Percentiles rank a stretch among this genome's conserved stretches.
phyloP scores from a whole-genome alignment of 179 eudicot genomes.

The Spergularia azorica region DNA sequence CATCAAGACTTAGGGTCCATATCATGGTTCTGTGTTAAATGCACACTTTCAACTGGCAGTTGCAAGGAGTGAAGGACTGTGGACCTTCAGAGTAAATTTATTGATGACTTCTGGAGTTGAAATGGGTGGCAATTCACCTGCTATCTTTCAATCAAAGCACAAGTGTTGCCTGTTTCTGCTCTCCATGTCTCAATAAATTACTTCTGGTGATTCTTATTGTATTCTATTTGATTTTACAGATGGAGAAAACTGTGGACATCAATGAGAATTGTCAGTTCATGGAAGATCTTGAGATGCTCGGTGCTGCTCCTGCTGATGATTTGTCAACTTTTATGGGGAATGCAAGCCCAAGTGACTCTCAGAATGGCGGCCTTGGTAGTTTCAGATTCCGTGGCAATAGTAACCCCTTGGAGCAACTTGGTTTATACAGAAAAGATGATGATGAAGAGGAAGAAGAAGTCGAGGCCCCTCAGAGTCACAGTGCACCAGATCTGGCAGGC shows the following conservation, averaged over 20 bases:
- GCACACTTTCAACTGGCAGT: neutral
- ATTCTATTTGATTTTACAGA: conserved; percentile 42
- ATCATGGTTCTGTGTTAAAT: neutral
- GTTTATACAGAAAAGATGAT: conserved; percentile 44
- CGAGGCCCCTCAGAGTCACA: conserved; percentile 30
- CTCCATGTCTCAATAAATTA: neutral
- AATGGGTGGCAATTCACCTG: too few relatives aligned
- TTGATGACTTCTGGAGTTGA: too few relatives aligned
- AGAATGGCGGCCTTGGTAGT: conserved; percentile 43
- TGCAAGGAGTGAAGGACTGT: too few relatives aligned
- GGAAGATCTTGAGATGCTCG: conserved; percentile 80
- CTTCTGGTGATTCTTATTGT: neutral
- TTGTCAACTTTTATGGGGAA: conserved; percentile 34
- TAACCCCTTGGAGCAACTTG: conserved; percentile 51
- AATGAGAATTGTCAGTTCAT: conserved; percentile 74
- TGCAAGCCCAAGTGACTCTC: conserved; percentile 35
- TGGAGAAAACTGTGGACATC: conserved; percentile 92
- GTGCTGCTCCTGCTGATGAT: conserved; percentile 48
- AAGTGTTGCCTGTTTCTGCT: neutral
- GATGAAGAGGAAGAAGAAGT: conserved; percentile 47
- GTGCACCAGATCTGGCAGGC: conserved; percentile 21
- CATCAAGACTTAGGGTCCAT: neutral
- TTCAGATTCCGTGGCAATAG: conserved; percentile 41
- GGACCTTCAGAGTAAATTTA: too few relatives aligned
- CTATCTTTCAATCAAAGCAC: too few relatives aligned